These are phyloP conservation scores for Pyrenophora seminiperda DNA, from an alignment of 2,329 filamentous ascomycete genomes.

Conservation along the genomic window DNA sequence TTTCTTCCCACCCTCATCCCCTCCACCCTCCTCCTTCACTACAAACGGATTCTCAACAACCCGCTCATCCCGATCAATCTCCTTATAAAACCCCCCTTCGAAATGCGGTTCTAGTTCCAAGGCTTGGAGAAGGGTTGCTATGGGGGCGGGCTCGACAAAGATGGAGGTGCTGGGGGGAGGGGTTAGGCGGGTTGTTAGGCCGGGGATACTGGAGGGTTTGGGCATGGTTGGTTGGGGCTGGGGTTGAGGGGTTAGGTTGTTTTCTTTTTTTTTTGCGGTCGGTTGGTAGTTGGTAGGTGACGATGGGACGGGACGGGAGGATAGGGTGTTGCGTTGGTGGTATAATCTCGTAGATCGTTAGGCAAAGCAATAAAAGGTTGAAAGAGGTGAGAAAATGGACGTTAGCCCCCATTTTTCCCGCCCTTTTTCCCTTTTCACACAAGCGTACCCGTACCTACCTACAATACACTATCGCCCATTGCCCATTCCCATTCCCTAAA, in stretches of 20 bases:
- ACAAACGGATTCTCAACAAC: conserved; percentile 61
- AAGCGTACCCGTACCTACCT: too few relatives aligned
- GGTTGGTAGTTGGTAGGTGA: not conserved
- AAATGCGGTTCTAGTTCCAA: conserved; percentile 52
- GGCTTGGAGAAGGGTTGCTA: conserved; percentile 26
- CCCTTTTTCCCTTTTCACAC: too few relatives aligned
- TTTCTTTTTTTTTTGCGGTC: not conserved
- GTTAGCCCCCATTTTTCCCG: too few relatives aligned
- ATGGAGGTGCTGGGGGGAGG: not conserved
- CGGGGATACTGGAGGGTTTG: conserved; percentile 1
- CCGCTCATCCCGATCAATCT: conserved; percentile 54
- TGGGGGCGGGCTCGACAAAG: conserved; percentile 15
- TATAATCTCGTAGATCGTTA: too few relatives aligned
- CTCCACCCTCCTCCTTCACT: not conserved
- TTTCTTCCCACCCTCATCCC: conserved; percentile 3
- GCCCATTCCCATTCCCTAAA: too few relatives aligned
- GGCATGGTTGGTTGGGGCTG: not conserved
- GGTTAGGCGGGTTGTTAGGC: not conserved
- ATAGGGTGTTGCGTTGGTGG: not conserved
- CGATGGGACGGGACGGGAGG: too few relatives aligned
- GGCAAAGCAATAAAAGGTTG: too few relatives aligned
- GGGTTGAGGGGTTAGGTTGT: too few relatives aligned
- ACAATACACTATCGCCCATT: too few relatives aligned
- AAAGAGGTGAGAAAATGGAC: too few relatives aligned
- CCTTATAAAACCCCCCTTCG: conserved; percentile 58